Percentiles rank a stretch among this genome's conserved stretches.
Evolutionary conservation across 371 early-diverging fungal genomes (phyloP).

Genomic region (Batrachochytrium dendrobatidis): DNA sequence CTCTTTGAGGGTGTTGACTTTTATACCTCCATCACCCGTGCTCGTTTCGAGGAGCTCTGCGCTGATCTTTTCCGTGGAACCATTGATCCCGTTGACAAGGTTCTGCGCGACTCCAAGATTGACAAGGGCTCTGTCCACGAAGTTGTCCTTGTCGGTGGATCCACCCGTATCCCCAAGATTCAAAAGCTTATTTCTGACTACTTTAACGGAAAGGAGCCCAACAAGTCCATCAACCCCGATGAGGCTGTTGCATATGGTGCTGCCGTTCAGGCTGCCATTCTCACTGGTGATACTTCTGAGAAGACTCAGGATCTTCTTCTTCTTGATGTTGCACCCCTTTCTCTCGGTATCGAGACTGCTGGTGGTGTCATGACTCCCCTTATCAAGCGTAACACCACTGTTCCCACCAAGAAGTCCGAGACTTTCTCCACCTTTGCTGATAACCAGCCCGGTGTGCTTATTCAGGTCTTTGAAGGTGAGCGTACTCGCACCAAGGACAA

Average conservation of each 20-base stretch:
- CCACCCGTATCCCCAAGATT: constrained; percentile 99
- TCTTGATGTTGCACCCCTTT: constrained; percentile 60
- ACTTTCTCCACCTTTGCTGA: constrained; percentile 97
- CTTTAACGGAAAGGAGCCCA: constrained; percentile 97
- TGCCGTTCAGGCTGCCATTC: constrained; percentile 94
- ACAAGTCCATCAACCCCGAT: constrained; percentile 97
- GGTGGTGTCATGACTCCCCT: constrained; percentile 96
- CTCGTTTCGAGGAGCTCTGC: constrained; percentile 96
- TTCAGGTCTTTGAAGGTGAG: constrained; percentile 97
- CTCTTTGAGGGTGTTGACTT: constrained; percentile 85
- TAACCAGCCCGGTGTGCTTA: constrained; percentile 97
- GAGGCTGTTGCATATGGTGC: constrained; percentile 99
- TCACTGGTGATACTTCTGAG: constrained; percentile 84
- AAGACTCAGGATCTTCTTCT: constrained; percentile 72
- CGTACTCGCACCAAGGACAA: constrained; percentile 94
- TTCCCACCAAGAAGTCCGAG: constrained; percentile 96
- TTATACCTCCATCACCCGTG: constrained; percentile 90
- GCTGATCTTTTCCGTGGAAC: constrained; percentile 90
- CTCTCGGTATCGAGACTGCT: constrained; percentile 81
- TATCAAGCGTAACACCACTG: constrained; percentile 94
- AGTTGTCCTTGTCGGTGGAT: constrained; percentile 98
- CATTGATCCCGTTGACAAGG: constrained; percentile 93
- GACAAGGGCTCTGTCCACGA: constrained; percentile 89
- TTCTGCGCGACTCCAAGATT: constrained; percentile 87
- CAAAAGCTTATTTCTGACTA: constrained; percentile 94